Evolutionary conservation across 441 rosid genomes (phyloP), one percentile per base, ranked within the genome.

Genomic region (Gossypium schwendimanii): DNA sequence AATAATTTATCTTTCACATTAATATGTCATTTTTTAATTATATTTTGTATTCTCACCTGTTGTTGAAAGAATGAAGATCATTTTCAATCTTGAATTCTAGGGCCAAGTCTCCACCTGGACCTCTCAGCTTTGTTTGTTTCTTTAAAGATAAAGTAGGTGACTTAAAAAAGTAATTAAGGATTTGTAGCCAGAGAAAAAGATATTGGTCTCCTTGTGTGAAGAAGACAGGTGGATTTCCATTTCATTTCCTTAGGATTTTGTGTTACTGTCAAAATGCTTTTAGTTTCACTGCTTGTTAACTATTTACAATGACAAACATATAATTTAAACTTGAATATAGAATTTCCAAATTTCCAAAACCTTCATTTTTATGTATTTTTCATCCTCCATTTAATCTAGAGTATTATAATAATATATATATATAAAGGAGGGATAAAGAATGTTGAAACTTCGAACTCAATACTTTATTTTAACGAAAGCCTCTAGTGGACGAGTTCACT

Each of bases 221-320:
- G n/a, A 31, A 20, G 70, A 73, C 36, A 20, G 50, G 39, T 73
- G 69, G 75, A 53, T 6, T 52, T 52, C 55, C 55, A 31, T 31
- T 31, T 31, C 33, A 31, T 44, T 7, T 71, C 60, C 39, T 39
- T 7, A 3, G 31, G 15, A 3, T 7, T 71, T 23, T 20, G 31
- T 41, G 20, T 41, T 3, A 0, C 26, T 10, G 49, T 28, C 31
- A 28, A 28, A 28, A 28, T 28, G 31, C 31, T 28, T 31, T 31
- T 31, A 31, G 33, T 31, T 31, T 31, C 33, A 31, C 33, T 31
- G 33, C 33, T 4, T 31, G 6, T 31, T 31, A 4, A 31, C 6
- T 31, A 31, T 31, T 31, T 31, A 31, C 33, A 31, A 31, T 31
- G 33, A 31, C 33, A 28, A 31, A 31, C 6, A 31, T 31, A 31